Conservation (phyloP, 257 asterid species). For the Solanum rostratum region DNA sequence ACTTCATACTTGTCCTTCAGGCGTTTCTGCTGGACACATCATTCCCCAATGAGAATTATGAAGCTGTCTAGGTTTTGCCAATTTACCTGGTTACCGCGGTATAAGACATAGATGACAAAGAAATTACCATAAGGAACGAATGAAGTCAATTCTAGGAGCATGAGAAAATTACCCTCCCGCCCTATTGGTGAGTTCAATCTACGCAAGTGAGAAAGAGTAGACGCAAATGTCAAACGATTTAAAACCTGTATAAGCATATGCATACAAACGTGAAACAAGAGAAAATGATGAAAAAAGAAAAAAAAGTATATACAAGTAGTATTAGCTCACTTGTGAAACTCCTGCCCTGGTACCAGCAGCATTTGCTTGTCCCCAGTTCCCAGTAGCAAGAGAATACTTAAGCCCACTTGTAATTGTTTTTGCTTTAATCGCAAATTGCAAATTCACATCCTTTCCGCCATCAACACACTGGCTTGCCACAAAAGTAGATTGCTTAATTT, state of each 20-base stretch:
- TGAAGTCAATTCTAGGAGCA: not conserved
- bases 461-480: conserved; percentile 68
- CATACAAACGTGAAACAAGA: not conserved
- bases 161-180: conserved; percentile 67
- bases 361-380: conserved; percentile 99
- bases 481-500: not conserved
- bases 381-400: conserved; percentile 92
- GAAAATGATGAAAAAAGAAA: not conserved
- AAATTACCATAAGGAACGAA: not conserved
- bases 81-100: conserved; percentile 47
- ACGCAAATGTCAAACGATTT: conserved; percentile 95
- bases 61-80: conserved; percentile 97
- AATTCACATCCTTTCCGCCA: conserved; percentile 91
- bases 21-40: conserved; percentile 99
- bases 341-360: conserved; percentile 99
- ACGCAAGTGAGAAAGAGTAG: conserved; percentile 88
- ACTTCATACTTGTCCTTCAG: conserved; percentile 76
- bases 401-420: conserved; percentile 96
- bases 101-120: not conserved
- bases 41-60: conserved; percentile 99
- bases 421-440: conserved; percentile 97
- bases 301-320: not conserved
- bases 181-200: conserved; percentile 96
- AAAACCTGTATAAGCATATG: conserved; percentile 51
- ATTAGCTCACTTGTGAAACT: conserved; percentile 73